These are phyloP conservation scores for Gracilariopsis chorda DNA, from an alignment of 23 red algal genomes.

Conservation along the genomic window DNA sequence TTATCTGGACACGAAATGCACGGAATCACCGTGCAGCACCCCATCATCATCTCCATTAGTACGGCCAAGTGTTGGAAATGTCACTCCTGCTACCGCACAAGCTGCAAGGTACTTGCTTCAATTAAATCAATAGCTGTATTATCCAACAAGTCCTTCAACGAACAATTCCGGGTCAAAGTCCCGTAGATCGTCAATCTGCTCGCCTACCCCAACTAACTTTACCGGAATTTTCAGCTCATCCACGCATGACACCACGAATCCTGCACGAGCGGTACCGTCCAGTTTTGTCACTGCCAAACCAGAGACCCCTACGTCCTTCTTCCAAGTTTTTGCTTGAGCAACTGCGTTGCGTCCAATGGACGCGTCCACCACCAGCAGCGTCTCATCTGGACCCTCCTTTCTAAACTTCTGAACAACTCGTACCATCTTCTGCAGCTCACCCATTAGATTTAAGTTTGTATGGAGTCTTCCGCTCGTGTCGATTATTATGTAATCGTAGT, in stretches of 20 bases:
- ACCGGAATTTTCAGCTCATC: constrained; percentile 91
- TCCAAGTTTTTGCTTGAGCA: constrained; percentile 74
- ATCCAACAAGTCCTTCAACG: constrained; percentile 84
- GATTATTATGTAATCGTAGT: constrained; percentile 84
- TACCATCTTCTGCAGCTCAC: constrained; percentile 89
- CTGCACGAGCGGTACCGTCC: constrained; percentile 93
- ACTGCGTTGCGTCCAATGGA: constrained; percentile 93
- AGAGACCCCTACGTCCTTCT: constrained; percentile 72
- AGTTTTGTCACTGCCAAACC: constrained; percentile 93
- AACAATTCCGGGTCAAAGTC: constrained; percentile 89
- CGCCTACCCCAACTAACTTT: constrained; percentile 92
- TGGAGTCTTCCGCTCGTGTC: constrained; percentile 95
- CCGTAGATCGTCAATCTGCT: constrained; percentile 93
- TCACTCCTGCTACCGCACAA: constrained; percentile 45
- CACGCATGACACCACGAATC: constrained; percentile 89
- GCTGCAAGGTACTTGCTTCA: constrained; percentile 55
- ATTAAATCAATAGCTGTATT: constrained; percentile 33
- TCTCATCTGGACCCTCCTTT: constrained; percentile 73
- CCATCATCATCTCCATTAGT: neutral
- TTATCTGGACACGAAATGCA: neutral
- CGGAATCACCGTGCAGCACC: constrained; percentile 5
- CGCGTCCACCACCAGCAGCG: constrained; percentile 91
- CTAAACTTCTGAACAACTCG: constrained; percentile 69
- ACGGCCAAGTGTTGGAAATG: neutral
- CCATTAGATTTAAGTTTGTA: constrained; percentile 92